Conservation (phyloP, 768 basidiomycete species). For the Suillus sp. region DNA sequence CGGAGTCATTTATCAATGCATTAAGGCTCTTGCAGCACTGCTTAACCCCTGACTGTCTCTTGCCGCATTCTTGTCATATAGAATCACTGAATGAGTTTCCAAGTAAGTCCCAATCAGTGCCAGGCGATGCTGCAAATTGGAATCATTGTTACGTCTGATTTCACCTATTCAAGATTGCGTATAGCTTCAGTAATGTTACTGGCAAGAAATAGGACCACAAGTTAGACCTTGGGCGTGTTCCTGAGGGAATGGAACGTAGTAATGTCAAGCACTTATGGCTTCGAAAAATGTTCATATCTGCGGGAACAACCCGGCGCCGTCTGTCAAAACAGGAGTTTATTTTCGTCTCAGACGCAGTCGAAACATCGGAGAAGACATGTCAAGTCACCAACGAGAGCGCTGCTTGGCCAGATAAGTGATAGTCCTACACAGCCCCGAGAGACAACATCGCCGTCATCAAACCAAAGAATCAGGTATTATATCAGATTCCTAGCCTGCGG, state of each 20-base stretch:
- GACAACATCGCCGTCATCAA: constrained; percentile 37
- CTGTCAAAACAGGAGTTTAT: constrained; percentile 26
- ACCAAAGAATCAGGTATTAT: constrained; percentile 53
- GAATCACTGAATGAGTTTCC: constrained; percentile 19
- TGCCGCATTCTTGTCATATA: constrained; percentile 47
- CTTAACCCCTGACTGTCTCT: constrained; percentile 69
- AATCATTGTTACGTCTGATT: constrained; percentile 6
- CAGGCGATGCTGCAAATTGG: constrained; percentile 23
- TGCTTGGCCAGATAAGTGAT: constrained; percentile 18
- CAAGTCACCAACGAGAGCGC: constrained; percentile 45
- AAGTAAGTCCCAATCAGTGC: constrained; percentile 28
- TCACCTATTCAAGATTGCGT: neutral
- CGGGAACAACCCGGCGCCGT: constrained; percentile 58
- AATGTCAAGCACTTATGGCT: constrained; percentile 32
- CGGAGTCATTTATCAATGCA: neutral
- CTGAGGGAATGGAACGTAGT: constrained; percentile 35
- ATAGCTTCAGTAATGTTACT: constrained; percentile 12
- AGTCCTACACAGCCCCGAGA: constrained; percentile 10
- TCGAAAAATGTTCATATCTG: constrained; percentile 46
- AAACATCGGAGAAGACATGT: constrained; percentile 23
- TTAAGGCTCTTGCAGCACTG: constrained; percentile 13
- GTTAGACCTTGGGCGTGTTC: constrained; percentile 19
- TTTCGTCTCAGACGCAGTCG: neutral
- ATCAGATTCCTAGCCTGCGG: constrained; percentile 54
- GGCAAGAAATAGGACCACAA: constrained; percentile 16